These are phyloP conservation scores for Cyberlindnera japonica DNA, from an alignment of 805 yeast genomes.

Conservation along the genomic window DNA sequence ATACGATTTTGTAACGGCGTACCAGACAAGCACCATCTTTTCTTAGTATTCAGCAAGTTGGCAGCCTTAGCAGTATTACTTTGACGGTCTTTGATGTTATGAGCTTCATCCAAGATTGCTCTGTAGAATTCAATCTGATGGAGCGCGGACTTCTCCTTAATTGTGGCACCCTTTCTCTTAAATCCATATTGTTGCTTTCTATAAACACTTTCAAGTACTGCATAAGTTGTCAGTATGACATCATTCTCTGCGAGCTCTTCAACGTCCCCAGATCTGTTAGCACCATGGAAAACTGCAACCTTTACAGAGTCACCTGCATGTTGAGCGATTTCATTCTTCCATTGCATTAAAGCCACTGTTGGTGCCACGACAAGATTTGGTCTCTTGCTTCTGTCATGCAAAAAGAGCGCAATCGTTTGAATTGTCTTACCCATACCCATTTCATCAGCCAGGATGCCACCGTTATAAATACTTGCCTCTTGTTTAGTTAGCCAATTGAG, in stretches of 20 bases:
- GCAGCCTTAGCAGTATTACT: constrained; percentile 94
- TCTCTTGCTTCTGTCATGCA: constrained; percentile 58
- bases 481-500: constrained; percentile 83
- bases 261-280: constrained; percentile 54
- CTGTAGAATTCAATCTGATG: constrained; percentile 77
- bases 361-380: constrained; percentile 95
- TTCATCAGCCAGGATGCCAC: constrained; percentile 96
- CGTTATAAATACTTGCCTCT: constrained; percentile 73
- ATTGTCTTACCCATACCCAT: constrained; percentile 99
- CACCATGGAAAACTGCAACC: constrained; percentile 81
- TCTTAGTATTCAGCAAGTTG: constrained; percentile 61
- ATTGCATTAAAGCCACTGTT: constrained; percentile 97
- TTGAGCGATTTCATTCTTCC: constrained; percentile 88
- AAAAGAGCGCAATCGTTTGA: constrained; percentile 86
- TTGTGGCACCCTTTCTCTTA: constrained; percentile 62
- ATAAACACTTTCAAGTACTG: constrained; percentile 83
- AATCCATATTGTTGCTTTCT: constrained; percentile 84
- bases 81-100: constrained; percentile 92
- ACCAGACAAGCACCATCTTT: constrained; percentile 91
- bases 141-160: constrained; percentile 70
- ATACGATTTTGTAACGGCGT: constrained; percentile 95
- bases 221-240: constrained; percentile 86
- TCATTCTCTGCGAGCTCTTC: constrained; percentile 62
- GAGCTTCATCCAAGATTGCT: constrained; percentile 94
- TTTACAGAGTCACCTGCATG: constrained; percentile 73